Evolutionary conservation across 2,329 filamentous ascomycete genomes (phyloP).

Genomic region (Sarocladium strictum): DNA sequence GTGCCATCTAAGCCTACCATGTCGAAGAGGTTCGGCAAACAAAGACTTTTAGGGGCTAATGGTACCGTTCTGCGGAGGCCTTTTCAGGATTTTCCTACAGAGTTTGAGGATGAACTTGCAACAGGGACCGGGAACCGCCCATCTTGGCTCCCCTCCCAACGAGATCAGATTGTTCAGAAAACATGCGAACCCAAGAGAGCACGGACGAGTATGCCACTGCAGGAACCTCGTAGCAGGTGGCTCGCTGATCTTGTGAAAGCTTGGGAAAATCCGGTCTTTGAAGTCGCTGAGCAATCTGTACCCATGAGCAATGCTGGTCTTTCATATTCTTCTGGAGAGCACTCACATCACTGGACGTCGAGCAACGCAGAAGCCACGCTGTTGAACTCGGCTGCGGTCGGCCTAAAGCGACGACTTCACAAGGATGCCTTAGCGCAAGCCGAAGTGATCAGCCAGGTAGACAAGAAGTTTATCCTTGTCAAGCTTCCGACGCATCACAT

Average conservation of each 20-base stretch:
- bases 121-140: too few relatives aligned
- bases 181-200: background rate
- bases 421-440: constrained; percentile 55
- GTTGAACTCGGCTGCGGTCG: constrained; percentile 23
- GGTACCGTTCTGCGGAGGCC: constrained; percentile 38
- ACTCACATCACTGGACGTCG: background rate
- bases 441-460: constrained; percentile 73
- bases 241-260: constrained; percentile 51
- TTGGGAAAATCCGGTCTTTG: constrained; percentile 76
- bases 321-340: background rate
- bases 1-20: background rate
- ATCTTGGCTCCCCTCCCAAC: background rate
- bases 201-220: constrained; percentile 4
- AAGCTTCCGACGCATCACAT: constrained; percentile 37
- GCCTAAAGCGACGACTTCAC: constrained; percentile 46
- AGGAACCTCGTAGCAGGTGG: constrained; percentile 40
- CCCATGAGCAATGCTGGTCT: constrained; percentile 29
- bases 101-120: too few relatives aligned
- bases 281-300: constrained; percentile 37
- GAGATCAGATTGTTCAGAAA: too few relatives aligned
- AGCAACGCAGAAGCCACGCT: constrained; percentile 12
- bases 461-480: constrained; percentile 80
- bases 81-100: constrained; percentile 30
- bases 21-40: background rate
- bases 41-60: constrained; percentile 30